A percentile compares a stretch with the other conserved stretches of the same genome.
Conservation (phyloP, 495 filamentous ascomycete genomes). For the Lepraria neglecta region DNA sequence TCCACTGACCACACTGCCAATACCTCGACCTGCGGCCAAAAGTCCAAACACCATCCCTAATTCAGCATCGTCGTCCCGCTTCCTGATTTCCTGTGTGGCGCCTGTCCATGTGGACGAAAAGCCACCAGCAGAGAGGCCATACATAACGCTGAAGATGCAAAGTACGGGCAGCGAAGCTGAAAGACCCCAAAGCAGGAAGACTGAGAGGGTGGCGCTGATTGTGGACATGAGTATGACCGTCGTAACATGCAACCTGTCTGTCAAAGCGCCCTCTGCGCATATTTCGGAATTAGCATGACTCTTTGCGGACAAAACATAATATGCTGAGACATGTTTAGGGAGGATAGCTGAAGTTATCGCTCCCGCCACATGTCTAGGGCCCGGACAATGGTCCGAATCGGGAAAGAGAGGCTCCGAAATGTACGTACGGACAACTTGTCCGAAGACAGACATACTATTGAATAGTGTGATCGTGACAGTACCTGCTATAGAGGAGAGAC, state of each 20-base stretch:
- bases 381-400: too few species aligned
- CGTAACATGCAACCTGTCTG: slow-evolving; percentile 54
- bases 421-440: slow-evolving; percentile 41
- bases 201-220: slow-evolving; percentile 50
- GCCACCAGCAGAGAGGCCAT: slow-evolving; percentile 64
- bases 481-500: slow-evolving; percentile 40
- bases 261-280: slow-evolving; percentile 45
- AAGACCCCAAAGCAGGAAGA: slow-evolving; percentile 65
- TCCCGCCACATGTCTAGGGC: too few species aligned
- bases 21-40: slow-evolving; percentile 56
- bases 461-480: slow-evolving; percentile 51
- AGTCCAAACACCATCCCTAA: slow-evolving; percentile 58
- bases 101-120: slow-evolving; percentile 58
- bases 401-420: too few species aligned
- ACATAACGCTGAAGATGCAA: slow-evolving; percentile 58
- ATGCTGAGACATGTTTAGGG: too few species aligned
- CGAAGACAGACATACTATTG: slow-evolving; percentile 52
- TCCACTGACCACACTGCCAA: slow-evolving; percentile 58
- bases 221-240: slow-evolving; percentile 55
- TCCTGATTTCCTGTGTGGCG: slow-evolving; percentile 50
- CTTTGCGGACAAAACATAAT: too few species aligned
- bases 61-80: slow-evolving; percentile 42
- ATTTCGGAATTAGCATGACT: too few species aligned
- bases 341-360: too few species aligned
- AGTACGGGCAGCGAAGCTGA: slow-evolving; percentile 48